Base-by-base conservation (phyloP, 2,329 filamentous ascomycete species). In the Aspergillus persii region DNA sequence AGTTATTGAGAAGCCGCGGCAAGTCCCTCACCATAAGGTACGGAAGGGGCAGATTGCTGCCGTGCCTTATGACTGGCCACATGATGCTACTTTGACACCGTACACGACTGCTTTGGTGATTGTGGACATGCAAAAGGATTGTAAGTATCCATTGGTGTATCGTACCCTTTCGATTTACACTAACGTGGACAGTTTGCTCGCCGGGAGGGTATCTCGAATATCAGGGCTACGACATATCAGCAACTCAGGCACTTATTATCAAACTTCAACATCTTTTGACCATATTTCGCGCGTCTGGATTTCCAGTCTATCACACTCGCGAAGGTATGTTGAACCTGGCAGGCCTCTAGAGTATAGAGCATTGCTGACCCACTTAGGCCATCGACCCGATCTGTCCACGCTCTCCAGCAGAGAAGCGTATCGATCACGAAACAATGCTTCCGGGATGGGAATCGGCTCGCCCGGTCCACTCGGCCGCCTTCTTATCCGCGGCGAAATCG, bases 381-480 rank as follows among this genome's bases (percentile, higher is more conserved):
- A 80, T 61, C 80, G 82, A 9, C 71, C 82, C 0, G 81, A 86
- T 64, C 76, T 87, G 4, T 83, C 82, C 0, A 86, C 84, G 7
- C 77, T 87, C 0, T 81, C 82, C 0, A 74, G 76, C 9, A 75
- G 85, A n/a, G 85, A 87, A 67, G 69, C 69, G 2, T 80, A 79
- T 53, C 79, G 85, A 3, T 84, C 81, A 46, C 75, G 75, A 11
- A 82, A 86, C 58, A 84, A 84, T 62, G 64, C 76, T 4, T 77
- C 77, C 0, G 76, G 78, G 7, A 65, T 83, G n/a, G 81, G 81
- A 0, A 85, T 86, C 50, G 80, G 79, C 3, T 78, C 80, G 9
- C 71, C 61, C 12, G 84, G 85, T 0, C 84, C 84, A 1, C 69
- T 86, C 49, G 85, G 85, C 1, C 80, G 81, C n/a, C 77, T 87